Evolutionary conservation across 2,329 filamentous ascomycete species (phyloP), one percentile per base, ranked within the genome.

Genomic region (Fusarium dlaminii): DNA sequence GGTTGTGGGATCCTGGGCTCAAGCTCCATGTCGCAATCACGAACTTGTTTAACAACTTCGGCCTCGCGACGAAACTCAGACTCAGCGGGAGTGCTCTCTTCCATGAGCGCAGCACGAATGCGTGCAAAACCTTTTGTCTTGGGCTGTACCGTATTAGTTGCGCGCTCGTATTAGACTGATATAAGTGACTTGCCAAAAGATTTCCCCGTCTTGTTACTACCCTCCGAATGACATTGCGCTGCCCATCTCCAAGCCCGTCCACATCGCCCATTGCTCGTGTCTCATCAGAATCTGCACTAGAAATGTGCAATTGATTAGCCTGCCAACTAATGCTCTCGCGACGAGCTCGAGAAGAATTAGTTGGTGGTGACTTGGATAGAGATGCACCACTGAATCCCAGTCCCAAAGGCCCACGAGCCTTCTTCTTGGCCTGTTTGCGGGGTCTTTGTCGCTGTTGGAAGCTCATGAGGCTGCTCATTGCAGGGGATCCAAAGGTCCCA

Each of bases 111-210:
- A 14, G 96, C 96, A 70, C 94, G 91, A 75, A 99, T 98, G 17
- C 96, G 92, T 10, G 95, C 95, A 82, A 99, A 99, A 1, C 93
- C 95, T 84, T 98, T 97, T 2, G 96, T 96, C 86, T 98, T 99
- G 18, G 97, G 96, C 94, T 97, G 75, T 40, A 40, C 18, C 12
- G 46, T 56, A 73, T 86, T 73, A 86, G 81, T 34, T 29, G 46
- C 46, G 29, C 57, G 51, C 43, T 42, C 24, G 22, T 45, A 46
- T 24, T 27, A 30, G 42, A 36, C 18, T 32, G 43, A 62, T 56
- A 22, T 34, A 54, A 64, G 11, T 36, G 11, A 84, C 92, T 81
- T 87, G 96, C 94, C 80, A 99, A 83, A 70, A 99, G 87, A 82
- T 97, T 99, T 13, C 95, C 94, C 67, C 96, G 90, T 58, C 96